Evolutionary conservation across 805 yeast species (phyloP), one percentile per base, ranked within the genome.

Genomic region (Wickerhamiella australiensis): DNA sequence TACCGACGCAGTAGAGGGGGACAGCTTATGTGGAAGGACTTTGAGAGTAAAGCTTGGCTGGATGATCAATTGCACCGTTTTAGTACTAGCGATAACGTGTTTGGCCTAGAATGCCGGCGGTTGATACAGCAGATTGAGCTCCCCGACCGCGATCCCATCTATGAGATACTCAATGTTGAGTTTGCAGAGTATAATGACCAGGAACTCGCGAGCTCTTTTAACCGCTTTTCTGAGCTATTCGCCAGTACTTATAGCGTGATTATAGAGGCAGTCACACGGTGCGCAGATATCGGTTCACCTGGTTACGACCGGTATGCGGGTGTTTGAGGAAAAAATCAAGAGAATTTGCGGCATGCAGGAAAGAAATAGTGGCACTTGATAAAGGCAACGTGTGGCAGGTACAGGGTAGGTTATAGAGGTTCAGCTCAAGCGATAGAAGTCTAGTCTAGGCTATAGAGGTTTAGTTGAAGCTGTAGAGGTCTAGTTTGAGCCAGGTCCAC

Each of bases 61-160:
- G 35, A 42, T 36, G 46, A 42, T 11, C 46, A 42, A 27, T 17
- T 42, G 36, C 46, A 26, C 5, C 33, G 20, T 12, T 42, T 42
- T 27, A 17, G 35, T 23, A 27, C n/a, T n/a, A 27, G 15, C 8
- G 22, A 42, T 7, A 42, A 26, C 18, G 23, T 15, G 18, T 26
- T 26, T 17, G 23, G 36, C 6, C 35, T 5, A 15, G 35, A 26
- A 23, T 42, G 46, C 18, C 21, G 22, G 15, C 18, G 36, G 8
- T 11, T 42, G 4, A 21, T 15, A 3, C 46, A 27, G 36, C 35
- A 8, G n/a, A 7, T 20, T 18, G 35, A 26, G 4, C 12, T 42
- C 5, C 38, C 46, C 12, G 38, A 13, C 5, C 25, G 38, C 26
- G 27, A 22, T 20, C 46, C 46, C 4, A 18, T 26, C 8, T 42